phyloP scores from a whole-genome alignment of 1,139 yeast genomes.

The Blastobotrys proliferans region DNA sequence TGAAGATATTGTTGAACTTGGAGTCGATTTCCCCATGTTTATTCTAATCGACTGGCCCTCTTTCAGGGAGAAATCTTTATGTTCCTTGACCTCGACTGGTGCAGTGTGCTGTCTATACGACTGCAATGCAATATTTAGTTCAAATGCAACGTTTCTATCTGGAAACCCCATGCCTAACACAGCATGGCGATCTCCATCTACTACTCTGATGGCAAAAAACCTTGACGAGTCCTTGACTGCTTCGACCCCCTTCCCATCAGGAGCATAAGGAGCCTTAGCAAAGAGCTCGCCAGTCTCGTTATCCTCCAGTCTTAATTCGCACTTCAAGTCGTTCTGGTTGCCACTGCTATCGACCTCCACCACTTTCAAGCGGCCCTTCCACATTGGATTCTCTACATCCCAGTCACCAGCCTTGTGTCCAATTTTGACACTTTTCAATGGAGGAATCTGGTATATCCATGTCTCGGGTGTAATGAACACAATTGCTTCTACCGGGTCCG shows the following conservation, averaged over 20 bases:
- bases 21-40: conserved; percentile 18
- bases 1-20: background rate
- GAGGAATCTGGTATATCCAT: conserved; percentile 35
- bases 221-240: conserved; percentile 33
- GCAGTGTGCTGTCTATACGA: conserved; percentile 32
- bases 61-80: conserved; percentile 28
- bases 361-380: conserved; percentile 36
- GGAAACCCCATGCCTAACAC: conserved; percentile 41
- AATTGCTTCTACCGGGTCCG: conserved; percentile 9
- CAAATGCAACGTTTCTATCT: conserved; percentile 37
- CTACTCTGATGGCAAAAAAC: conserved; percentile 34
- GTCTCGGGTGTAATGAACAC: conserved; percentile 22
- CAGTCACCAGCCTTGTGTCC: conserved; percentile 35
- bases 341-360: conserved; percentile 29
- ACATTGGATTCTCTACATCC: conserved; percentile 37
- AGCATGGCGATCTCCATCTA: conserved; percentile 33
- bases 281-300: conserved; percentile 30
- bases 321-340: conserved; percentile 20
- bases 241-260: conserved; percentile 30
- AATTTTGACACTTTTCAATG: conserved; percentile 25
- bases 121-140: conserved; percentile 40
- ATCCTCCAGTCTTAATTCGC: conserved; percentile 34
- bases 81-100: conserved; percentile 8
- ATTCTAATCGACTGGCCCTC: conserved; percentile 30
- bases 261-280: conserved; percentile 34